Base-by-base conservation (phyloP, 108 stramenopile genomes). In the Nitzschia inconspicua region DNA sequence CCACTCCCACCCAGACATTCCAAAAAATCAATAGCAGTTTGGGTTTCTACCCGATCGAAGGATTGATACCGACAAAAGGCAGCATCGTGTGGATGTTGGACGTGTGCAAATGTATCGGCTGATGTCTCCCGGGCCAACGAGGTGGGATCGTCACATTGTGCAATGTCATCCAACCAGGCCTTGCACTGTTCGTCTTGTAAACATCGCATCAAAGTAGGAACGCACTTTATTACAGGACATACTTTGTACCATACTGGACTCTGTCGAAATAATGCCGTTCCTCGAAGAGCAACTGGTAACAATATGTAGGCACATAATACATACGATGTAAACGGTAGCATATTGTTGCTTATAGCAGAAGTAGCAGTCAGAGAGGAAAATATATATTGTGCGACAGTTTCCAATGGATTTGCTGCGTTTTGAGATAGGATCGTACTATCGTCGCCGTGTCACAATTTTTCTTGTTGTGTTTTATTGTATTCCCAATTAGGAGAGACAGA, bases 31-130 rank as follows among this genome's bases (percentile, higher is more conserved):
- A 50, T 6, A 26, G 48, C 48, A 9, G 19, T 26, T 6, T 50
- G 4, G 23, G 23, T 50, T n/a, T 27, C 11, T 6, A 50, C 19
- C 10, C 48, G 19, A 26, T 50, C 48, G 30, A 50, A 50, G 5
- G 48, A 50, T n/a, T 50, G 48, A 26, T 50, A 50, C 30, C 30
- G 48, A 50, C 48, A 50, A 26, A 29, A 50, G 4, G 48, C 48
- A 28, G 48, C 27, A 26, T 50, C 48, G 11, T 50, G 11, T 25
- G 48, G 48, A 50, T 50, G 48, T 27, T 50, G 48, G 6, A 50
- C 48, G 19, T 50, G 48, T 5, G 48, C 48, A 50, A 26, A 50
- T 5, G 19, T 26, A 10, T 5, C 10, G 5, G 24, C 24, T 5
- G 48, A 20, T 50, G 9, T 25, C 10, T 50, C 8, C 24, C 48